A percentile compares a stretch with the other conserved stretches of the same genome.
Conservation (phyloP, 139 green algal species). For the Micractinium conductrix region DNA sequence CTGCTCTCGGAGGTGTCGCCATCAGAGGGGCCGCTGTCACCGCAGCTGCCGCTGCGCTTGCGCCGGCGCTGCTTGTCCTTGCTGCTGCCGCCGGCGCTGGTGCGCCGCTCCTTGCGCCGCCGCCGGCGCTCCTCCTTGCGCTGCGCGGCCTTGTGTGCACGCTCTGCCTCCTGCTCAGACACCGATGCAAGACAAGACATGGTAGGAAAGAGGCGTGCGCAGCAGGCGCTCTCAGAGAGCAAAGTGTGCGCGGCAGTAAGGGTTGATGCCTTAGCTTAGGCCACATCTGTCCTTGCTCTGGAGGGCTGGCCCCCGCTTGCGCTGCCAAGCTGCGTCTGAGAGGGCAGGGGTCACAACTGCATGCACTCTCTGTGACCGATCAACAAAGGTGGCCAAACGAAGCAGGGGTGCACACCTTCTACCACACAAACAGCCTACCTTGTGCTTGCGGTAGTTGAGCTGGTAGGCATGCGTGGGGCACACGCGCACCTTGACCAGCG, state of each 20-base stretch:
- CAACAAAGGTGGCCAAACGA: too few relatives aligned
- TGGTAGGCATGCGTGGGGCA: conserved; percentile 83
- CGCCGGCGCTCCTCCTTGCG: conserved; percentile 17
- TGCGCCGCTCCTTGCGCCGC: neutral
- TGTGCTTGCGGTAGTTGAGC: conserved; percentile 82
- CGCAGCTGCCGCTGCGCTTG: neutral
- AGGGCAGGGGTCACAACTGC: too few relatives aligned
- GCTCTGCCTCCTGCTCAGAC: neutral
- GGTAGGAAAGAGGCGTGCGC: neutral
- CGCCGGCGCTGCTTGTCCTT: neutral
- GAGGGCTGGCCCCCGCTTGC: too few relatives aligned
- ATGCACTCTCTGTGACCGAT: too few relatives aligned
- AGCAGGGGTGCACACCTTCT: too few relatives aligned
- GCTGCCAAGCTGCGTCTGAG: too few relatives aligned
- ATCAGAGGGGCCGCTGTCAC: neutral
- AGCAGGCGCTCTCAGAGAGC: too few relatives aligned
- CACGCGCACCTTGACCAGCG: conserved; percentile 67
- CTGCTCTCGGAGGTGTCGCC: conserved; percentile 1
- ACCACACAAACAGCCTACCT: too few relatives aligned
- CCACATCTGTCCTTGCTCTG: too few relatives aligned
- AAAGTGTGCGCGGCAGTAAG: too few relatives aligned
- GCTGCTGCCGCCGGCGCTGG: neutral
- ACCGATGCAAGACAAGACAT: too few relatives aligned
- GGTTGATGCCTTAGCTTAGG: too few relatives aligned
- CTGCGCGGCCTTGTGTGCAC: conserved; percentile 3